phyloP scores from a whole-genome alignment of 2,329 filamentous ascomycete genomes.

The Cladosporium sp. region DNA sequence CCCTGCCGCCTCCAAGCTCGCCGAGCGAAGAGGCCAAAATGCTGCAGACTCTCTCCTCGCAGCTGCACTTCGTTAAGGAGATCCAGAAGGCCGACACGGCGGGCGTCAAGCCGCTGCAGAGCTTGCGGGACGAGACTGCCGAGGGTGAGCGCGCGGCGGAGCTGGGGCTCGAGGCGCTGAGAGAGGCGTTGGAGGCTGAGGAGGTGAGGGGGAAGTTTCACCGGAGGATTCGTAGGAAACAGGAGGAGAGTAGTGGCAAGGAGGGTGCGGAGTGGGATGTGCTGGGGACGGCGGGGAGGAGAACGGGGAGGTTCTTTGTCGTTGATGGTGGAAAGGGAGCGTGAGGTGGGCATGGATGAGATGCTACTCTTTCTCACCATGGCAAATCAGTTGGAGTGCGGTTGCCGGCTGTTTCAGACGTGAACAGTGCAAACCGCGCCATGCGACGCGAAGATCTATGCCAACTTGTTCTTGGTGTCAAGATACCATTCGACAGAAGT shows the following conservation, averaged over 20 bases:
- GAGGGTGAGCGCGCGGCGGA: conserved; percentile 50
- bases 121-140: conserved; percentile 73
- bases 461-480: too few relatives aligned
- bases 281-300: conserved; percentile 58
- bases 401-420: too few relatives aligned
- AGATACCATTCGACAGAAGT: too few relatives aligned
- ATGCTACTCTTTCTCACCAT: too few relatives aligned
- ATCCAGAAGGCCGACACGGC: conserved; percentile 73
- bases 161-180: conserved; percentile 53
- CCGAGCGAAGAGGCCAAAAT: conserved; percentile 61
- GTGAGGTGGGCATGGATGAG: neutral
- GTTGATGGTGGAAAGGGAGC: conserved; percentile 57
- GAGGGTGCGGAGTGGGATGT: conserved; percentile 62
- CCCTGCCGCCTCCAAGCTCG: conserved; percentile 66
- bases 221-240: conserved; percentile 44
- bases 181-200: conserved; percentile 54
- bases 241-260: conserved; percentile 29
- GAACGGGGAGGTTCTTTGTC: conserved; percentile 67
- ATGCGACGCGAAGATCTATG: too few relatives aligned
- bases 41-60: conserved; percentile 68
- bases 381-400: too few relatives aligned
- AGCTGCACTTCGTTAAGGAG: conserved; percentile 84
- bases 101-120: conserved; percentile 65
- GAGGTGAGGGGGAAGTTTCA: conserved; percentile 50
- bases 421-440: too few relatives aligned